Base-by-base conservation (phyloP, 2,329 filamentous ascomycete genomes). In the Alternaria panax region DNA sequence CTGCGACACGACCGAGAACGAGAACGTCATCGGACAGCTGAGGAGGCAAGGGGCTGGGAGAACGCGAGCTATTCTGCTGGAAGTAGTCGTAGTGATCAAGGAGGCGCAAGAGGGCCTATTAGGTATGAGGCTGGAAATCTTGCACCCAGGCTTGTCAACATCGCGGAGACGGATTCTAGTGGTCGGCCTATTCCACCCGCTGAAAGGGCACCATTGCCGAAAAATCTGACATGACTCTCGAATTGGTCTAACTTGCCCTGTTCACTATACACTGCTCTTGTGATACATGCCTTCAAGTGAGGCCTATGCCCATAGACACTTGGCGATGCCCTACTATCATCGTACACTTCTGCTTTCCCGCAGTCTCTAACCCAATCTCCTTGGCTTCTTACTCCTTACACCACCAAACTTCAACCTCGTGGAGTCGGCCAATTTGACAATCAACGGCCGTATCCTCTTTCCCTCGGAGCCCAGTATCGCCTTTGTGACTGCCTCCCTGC, bases 391-490 rank as follows among this genome's bases (percentile, higher is more conserved):
- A 82, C 92, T 94, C 80, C 93, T 91, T 38, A 91, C 92, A 75
- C 95, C 96, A 80, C 93, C 95, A 84, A 98, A 97, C 84, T 99
- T 99, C 79, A 98, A 80, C 72, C 90, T 90, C 55, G 94, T 98
- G 40, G 88, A 85, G 81, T 99, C 95, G 30, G 91, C 88, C 62
- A 99, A 90, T 69, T 88, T 89, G 41, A 87, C 83, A 66, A 99
- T 91, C 81, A 91, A 88, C 30, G 85, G 82, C 68, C 92, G 87
- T 66, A 98, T 80, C 70, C 88, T 78, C 74, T 87, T 88, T 57
- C 95, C 95, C 78, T 99, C 94, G 22, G 85, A 88, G 34, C 94
- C 93, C 79, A 99, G 81, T 59, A 99, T 81, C 6, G 93, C 91
- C 85, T 98, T 99, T 54, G 89, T 89, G 53, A 93, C 90, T 1